A percentile compares a stretch with the other conserved stretches of the same genome.
These are phyloP conservation scores for Volvariella surrecta DNA, from an alignment of 1,284 basidiomycete species.

Conservation along the genomic window DNA sequence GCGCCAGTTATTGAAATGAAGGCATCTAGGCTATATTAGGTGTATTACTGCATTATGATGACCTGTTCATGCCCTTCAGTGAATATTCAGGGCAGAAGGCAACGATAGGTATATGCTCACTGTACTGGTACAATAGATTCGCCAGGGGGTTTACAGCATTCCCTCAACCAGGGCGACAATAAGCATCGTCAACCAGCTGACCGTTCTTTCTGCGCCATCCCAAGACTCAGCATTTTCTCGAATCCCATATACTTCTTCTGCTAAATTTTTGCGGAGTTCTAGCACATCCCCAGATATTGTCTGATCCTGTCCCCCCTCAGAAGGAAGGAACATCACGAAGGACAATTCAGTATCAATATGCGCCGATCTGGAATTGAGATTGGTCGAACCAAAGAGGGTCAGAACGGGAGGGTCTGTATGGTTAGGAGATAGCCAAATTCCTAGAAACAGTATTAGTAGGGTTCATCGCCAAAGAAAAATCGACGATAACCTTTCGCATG, in stretches of 20 bases:
- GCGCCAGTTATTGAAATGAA: too few relatives aligned
- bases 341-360: slow-evolving; percentile 92
- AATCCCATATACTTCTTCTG: slow-evolving; percentile 30
- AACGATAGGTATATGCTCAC: too few relatives aligned
- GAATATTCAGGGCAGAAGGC: too few relatives aligned
- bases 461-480: neutral
- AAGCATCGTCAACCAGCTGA: slow-evolving; percentile 61
- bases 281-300: neutral
- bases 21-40: too few relatives aligned
- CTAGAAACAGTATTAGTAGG: slow-evolving; percentile 28
- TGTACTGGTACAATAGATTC: too few relatives aligned
- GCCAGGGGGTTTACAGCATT: slow-evolving; percentile 48
- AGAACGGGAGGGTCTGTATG: slow-evolving; percentile 48
- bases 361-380: slow-evolving; percentile 88
- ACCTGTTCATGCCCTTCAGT: too few relatives aligned
- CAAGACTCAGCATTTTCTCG: slow-evolving; percentile 40
- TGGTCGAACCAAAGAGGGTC: slow-evolving; percentile 93
- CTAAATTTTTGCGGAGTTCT: neutral
- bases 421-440: slow-evolving; percentile 77
- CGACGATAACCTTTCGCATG: slow-evolving; percentile 81
- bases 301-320: slow-evolving; percentile 8
- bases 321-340: slow-evolving; percentile 72
- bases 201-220: slow-evolving; percentile 56
- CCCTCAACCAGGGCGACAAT: slow-evolving; percentile 58
- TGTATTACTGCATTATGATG: too few relatives aligned